Evolutionary conservation across 345 rosid genomes (phyloP), one percentile per base, ranked within the genome.

Genomic region (Salix arbutifolia): DNA sequence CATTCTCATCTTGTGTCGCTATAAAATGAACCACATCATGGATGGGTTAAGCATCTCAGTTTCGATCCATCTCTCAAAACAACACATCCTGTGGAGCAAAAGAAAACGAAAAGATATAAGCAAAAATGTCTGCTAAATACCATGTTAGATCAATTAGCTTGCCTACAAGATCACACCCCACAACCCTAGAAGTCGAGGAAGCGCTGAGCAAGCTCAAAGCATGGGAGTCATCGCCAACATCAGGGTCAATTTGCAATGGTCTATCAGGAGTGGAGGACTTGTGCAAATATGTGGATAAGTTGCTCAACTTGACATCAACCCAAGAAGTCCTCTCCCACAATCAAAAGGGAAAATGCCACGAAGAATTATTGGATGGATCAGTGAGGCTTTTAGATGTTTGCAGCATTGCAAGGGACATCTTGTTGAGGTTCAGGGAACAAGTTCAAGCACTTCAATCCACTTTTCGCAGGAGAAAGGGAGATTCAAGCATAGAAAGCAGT

Each of bases 161-260:
- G 77, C 92, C 97, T 68, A 79, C 94, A 65, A 90, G 93, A 62
- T 84, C 92, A 66, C 94, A 94, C 83, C 96, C 93, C 8, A 82
- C 74, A 52, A 90, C 91, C 21, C 42, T 75, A 8, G 76, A 21
- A 38, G 64, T 86, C 8, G 87, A 88, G 74, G 90, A 89, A 68
- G 89, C 80, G 88, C 83, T 90, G 61, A 68, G 67, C 84, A 88
- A 84, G 84, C 77, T 92, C 52, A 83, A 80, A 62, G 30, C 70
- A 18, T 74, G 72, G 77, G 89, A 79, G 60, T 71, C 78, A 9
- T 67, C 87, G 12, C 69, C 80, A 9, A 79, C 90, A 42, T 84
- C 88, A 16, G 76, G 80, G 37, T 84, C 88, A 4, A 78, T 88
- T 70, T 75, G 79, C 73, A 40, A 1, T 21, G 69, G 85, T 8